Evolutionary conservation across 768 basidiomycete species (phyloP).

Genomic region (Serendipita indica): DNA sequence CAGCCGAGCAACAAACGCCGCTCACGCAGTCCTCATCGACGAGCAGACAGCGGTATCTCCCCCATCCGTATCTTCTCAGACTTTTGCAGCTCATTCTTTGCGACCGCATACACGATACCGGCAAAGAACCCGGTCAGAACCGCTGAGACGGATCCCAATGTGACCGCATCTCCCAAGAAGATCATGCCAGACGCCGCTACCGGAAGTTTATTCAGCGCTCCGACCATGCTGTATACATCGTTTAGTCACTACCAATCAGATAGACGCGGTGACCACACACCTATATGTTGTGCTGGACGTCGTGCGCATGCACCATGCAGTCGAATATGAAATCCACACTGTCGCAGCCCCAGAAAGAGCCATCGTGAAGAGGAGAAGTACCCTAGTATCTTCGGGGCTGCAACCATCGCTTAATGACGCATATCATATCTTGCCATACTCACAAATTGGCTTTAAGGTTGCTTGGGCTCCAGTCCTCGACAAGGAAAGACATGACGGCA

Average conservation of each 20-base stretch:
- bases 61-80: constrained; percentile 38
- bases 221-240: constrained; percentile 61
- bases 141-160: constrained; percentile 75
- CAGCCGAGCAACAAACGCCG: too few relatives aligned
- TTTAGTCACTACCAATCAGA: constrained; percentile 8
- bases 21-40: too few relatives aligned
- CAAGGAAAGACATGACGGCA: constrained; percentile 58
- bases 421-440: constrained; percentile 23
- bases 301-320: constrained; percentile 93
- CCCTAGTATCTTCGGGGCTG: constrained; percentile 73
- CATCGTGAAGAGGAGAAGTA: constrained; percentile 70
- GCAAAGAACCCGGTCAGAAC: constrained; percentile 82
- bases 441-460: constrained; percentile 80
- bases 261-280: constrained; percentile 25
- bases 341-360: constrained; percentile 95
- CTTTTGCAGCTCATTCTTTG: constrained; percentile 87
- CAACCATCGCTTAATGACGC: not conserved
- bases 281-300: constrained; percentile 99
- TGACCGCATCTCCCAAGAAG: constrained; percentile 87
- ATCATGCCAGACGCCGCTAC: constrained; percentile 98
- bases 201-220: constrained; percentile 92
- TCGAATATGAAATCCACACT: constrained; percentile 94
- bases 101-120: constrained; percentile 81
- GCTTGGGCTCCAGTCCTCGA: constrained; percentile 79
- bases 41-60: constrained; percentile 40